Evolutionary conservation across 345 rosid genomes (phyloP), one percentile per base, ranked within the genome.

Genomic region (Mallotus nudiflorus): DNA sequence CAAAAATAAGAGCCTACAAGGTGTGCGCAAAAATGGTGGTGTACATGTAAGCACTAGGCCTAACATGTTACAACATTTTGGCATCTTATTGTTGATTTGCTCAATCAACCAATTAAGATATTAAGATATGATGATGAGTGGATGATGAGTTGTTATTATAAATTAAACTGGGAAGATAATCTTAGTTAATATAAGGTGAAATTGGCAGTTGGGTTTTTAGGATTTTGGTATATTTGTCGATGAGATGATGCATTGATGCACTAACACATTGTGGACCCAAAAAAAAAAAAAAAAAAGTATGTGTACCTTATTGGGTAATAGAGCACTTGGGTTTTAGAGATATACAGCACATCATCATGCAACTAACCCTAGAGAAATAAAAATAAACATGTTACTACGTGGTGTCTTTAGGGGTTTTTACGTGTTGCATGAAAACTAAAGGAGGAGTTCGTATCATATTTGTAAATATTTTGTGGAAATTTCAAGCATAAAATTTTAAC

Each of bases 31-130:
- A n/a, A n/a, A 39, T 44, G 31, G 58, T 73, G 70, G 57, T 73
- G 57, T 45, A 73, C 76, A 57, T 20, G 70, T 73, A 70, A 73
- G 76, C 70, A 46, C 12, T 56, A 56, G 50, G 59, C 76, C 76
- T 65, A 73, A 73, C 70, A 65, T 28, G 28, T 20, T 59, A 31
- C 2, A 24, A 22, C 18, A 8, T 12, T 60, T 48, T 60, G 15
- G 37, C 6, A 22, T n/a, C 5, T 65, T 12, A 14, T 33, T 8
- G 8, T 27, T 25, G 14, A 27, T 24, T 19, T 56, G 37, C n/a
- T 28, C 11, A 3, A 7, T 27, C 37, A 3, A 33, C 6, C 6
- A 33, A 33, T 42, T 42, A 42, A 8, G 46, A 9, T 42, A 42
- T 42, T 8, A 9, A 48, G 46, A 37, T 35, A 20, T 27, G 66